These are phyloP conservation scores for Cordyceps javanica DNA, from an alignment of 2,329 filamentous ascomycete genomes.

Conservation along the genomic window DNA sequence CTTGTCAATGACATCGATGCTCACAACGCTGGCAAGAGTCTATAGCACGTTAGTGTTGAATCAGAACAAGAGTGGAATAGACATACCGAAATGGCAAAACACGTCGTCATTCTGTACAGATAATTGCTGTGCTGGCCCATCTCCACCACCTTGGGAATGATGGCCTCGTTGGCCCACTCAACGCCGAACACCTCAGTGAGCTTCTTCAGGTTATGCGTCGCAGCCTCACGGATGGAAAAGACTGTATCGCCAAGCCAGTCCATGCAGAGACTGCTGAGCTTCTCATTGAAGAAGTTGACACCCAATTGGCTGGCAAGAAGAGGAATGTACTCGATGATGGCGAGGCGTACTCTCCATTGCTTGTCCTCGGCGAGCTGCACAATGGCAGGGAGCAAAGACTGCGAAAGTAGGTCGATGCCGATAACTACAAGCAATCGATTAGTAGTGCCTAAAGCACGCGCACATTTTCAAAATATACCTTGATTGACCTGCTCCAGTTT, in stretches of 20 bases:
- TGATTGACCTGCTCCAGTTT: conserved; percentile 98
- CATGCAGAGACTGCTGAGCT: conserved; percentile 93
- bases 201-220: conserved; percentile 96
- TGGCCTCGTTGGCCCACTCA: conserved; percentile 93
- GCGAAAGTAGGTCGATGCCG: conserved; percentile 92
- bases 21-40: conserved; percentile 91
- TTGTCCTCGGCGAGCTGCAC: conserved; percentile 98
- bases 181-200: conserved; percentile 97
- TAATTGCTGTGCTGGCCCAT: conserved; percentile 99
- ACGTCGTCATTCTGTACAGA: conserved; percentile 99
- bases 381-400: conserved; percentile 93
- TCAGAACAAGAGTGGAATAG: neutral
- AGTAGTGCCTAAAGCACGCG: neutral
- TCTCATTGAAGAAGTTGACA: conserved; percentile 97
- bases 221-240: conserved; percentile 96
- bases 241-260: conserved; percentile 97
- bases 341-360: conserved; percentile 95
- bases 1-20: conserved; percentile 84
- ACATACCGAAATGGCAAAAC: conserved; percentile 94
- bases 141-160: conserved; percentile 96
- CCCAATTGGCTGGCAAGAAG: conserved; percentile 91
- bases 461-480: conserved; percentile 45
- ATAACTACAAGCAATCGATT: conserved; percentile 63
- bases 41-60: conserved; percentile 33
- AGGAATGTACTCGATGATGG: conserved; percentile 99